Conservation (phyloP, 768 basidiomycete genomes). For the Tulasnella sp. region DNA sequence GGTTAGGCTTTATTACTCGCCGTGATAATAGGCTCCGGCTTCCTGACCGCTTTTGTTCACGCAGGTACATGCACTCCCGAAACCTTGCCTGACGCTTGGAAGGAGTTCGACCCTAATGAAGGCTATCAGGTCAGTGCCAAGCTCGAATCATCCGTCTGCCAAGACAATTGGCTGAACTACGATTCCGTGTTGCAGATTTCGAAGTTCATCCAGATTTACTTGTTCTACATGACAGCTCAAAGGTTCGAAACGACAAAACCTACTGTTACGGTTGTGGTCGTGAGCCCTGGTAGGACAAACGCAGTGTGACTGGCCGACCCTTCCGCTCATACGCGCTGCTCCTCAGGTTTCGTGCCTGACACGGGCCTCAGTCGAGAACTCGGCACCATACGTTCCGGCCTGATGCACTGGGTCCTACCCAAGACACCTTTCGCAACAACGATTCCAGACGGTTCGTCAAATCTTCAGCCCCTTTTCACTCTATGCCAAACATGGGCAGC, state of each 20-base stretch:
- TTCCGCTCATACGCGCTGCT: neutral
- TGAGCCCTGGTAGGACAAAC: slow-evolving; percentile 33
- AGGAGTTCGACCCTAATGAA: slow-evolving; percentile 17
- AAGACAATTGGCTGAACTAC: neutral
- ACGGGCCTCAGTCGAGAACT: slow-evolving; percentile 36
- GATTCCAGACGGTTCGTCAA: slow-evolving; percentile 34
- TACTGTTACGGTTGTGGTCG: slow-evolving; percentile 24
- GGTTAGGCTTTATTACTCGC: slow-evolving; percentile 23
- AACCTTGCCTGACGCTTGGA: neutral
- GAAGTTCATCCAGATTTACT: slow-evolving; percentile 36
- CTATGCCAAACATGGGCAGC: neutral
- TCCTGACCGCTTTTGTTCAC: neutral
- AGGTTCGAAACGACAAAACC: slow-evolving; percentile 22
- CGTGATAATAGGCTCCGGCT: neutral
- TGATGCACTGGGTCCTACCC: slow-evolving; percentile 32
- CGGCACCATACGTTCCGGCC: neutral
- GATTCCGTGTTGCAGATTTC: slow-evolving; percentile 27
- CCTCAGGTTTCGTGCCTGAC: slow-evolving; percentile 39
- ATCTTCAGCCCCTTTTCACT: neutral
- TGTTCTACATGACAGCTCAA: slow-evolving; percentile 29
- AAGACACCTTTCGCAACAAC: slow-evolving; percentile 37
- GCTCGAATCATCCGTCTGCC: neutral
- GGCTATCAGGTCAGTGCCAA: slow-evolving; percentile 28
- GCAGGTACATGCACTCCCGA: neutral
- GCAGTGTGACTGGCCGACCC: neutral